phyloP scores from a whole-genome alignment of 345 rosid genomes.

The Punica granatum region DNA sequence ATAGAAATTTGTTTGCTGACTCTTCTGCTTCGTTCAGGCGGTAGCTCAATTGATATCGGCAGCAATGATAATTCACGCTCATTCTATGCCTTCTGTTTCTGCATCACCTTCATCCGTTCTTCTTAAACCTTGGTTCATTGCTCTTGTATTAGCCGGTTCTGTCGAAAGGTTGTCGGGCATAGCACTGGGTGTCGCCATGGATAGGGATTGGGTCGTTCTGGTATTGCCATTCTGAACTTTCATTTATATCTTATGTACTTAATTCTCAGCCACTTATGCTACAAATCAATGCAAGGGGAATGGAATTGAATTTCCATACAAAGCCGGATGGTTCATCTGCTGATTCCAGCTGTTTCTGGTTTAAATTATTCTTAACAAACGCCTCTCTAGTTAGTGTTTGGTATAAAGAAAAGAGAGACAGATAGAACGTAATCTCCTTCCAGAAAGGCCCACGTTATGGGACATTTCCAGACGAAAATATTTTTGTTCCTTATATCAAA shows the following conservation, averaged over 20 bases:
- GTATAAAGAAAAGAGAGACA: background rate
- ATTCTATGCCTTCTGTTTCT: constrained; percentile 41
- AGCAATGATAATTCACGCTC: constrained; percentile 75
- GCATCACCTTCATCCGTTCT: constrained; percentile 41
- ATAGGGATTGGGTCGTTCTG: constrained; percentile 97
- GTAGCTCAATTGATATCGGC: constrained; percentile 85
- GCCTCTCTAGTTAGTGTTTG: background rate
- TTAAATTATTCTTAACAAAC: background rate
- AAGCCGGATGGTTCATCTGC: background rate
- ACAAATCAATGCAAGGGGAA: background rate
- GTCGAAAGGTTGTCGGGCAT: constrained; percentile 77
- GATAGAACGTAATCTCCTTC: background rate
- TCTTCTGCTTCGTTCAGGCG: constrained; percentile 43
- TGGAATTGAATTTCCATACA: background rate
- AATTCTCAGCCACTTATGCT: background rate
- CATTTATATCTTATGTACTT: background rate
- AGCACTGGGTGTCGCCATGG: constrained; percentile 82
- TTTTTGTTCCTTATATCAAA: background rate
- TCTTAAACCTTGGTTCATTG: constrained; percentile 75
- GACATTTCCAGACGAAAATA: background rate
- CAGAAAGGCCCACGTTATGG: background rate
- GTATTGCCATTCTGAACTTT: constrained; percentile 27
- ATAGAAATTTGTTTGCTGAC: background rate
- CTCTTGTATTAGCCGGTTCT: constrained; percentile 66
- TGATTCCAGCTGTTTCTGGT: background rate